A percentile compares a stretch with the other conserved stretches of the same genome.
These are phyloP conservation scores for Escallonia herrerae DNA, from an alignment of 129 eudicot species.

Conservation along the genomic window DNA sequence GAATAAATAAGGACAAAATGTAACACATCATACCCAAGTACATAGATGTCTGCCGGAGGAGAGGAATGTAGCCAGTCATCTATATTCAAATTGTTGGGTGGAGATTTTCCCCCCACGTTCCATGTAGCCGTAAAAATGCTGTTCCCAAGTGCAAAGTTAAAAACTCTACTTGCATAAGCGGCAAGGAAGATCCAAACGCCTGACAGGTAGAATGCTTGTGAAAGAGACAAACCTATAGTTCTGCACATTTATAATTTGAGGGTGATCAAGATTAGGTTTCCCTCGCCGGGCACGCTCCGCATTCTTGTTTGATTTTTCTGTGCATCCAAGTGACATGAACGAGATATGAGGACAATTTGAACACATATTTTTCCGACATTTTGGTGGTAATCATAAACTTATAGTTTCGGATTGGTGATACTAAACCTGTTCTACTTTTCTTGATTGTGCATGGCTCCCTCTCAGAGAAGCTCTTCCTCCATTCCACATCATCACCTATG, in stretches of 20 bases:
- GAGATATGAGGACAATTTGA: neutral
- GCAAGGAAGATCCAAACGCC: conserved; percentile 1
- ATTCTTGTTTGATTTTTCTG: conserved; percentile 59
- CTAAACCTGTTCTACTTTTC: conserved; percentile 72
- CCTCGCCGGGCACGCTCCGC: conserved; percentile 42
- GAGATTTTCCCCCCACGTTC: conserved; percentile 95
- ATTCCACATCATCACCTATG: conserved; percentile 52
- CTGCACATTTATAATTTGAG: conserved; percentile 80
- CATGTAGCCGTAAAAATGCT: conserved; percentile 88
- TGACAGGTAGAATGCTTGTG: neutral
- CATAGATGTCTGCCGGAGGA: conserved; percentile 94
- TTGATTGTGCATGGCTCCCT: conserved; percentile 73
- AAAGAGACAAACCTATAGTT: conserved; percentile 57
- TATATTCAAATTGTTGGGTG: conserved; percentile 64
- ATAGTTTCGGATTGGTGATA: neutral
- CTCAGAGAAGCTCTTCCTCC: conserved; percentile 70
- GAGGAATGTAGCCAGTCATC: conserved; percentile 96
- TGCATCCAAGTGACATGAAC: conserved; percentile 7
- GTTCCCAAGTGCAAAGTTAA: conserved; percentile 13
- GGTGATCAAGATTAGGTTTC: conserved; percentile 74
- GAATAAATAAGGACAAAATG: neutral
- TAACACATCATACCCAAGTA: conserved; percentile 67
- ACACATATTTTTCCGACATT: neutral
- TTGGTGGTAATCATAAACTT: neutral
- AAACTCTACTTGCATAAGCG: neutral